Conservation (phyloP, 2,329 filamentous ascomycete genomes). For the Fusarium beomiforme region DNA sequence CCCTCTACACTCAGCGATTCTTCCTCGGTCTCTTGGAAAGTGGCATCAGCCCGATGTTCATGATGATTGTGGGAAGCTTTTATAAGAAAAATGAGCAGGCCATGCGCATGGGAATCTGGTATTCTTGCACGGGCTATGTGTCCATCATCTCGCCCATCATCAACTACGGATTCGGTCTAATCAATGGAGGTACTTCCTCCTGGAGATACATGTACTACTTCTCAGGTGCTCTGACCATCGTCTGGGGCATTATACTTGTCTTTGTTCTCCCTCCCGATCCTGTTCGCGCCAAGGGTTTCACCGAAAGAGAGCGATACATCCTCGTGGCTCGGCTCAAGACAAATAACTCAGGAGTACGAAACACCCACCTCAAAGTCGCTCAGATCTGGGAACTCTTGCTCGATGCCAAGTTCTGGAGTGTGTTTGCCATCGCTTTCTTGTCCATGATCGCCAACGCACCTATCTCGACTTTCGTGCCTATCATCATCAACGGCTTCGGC, state of each 20-base stretch:
- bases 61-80: constrained; percentile 59
- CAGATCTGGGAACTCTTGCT: constrained; percentile 52
- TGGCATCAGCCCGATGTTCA: constrained; percentile 66
- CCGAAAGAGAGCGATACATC: constrained; percentile 42
- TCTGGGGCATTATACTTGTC: constrained; percentile 51
- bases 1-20: constrained; percentile 59
- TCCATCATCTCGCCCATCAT: constrained; percentile 57
- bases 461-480: constrained; percentile 56
- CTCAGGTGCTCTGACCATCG: constrained; percentile 50
- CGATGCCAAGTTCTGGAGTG: constrained; percentile 52
- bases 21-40: constrained; percentile 66
- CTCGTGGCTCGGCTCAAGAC: constrained; percentile 42
- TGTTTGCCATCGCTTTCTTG: constrained; percentile 51
- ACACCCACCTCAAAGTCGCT: constrained; percentile 55
- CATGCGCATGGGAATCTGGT: constrained; percentile 53
- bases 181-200: constrained; percentile 50
- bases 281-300: constrained; percentile 48
- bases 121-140: constrained; percentile 56
- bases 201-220: constrained; percentile 42
- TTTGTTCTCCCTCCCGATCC: constrained; percentile 54
- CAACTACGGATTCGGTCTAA: constrained; percentile 59
- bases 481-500: constrained; percentile 57
- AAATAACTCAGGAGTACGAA: constrained; percentile 53
- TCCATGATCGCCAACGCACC: constrained; percentile 56
- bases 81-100: constrained; percentile 56